These are phyloP conservation scores for Starmerella gropengiesseri DNA, from an alignment of 805 yeast species.

Conservation along the genomic window DNA sequence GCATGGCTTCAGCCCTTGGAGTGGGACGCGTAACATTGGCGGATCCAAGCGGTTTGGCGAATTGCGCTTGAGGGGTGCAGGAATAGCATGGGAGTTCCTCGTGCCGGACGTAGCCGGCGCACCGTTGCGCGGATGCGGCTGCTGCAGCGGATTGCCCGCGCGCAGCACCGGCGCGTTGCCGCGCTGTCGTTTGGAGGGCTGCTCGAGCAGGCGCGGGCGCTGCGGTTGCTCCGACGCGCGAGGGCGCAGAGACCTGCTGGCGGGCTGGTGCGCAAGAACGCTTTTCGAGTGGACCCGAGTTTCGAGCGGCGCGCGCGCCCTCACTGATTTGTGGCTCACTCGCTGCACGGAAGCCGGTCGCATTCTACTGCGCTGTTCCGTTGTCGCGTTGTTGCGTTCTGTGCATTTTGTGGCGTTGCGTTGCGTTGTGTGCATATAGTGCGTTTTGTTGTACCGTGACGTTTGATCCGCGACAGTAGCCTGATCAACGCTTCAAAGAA, in stretches of 20 bases:
- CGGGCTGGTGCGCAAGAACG: slow-evolving; percentile 6
- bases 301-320: slow-evolving; percentile 4
- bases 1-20: too few relatives aligned
- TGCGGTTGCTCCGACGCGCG: not conserved
- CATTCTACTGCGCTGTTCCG: not conserved
- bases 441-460: too few relatives aligned
- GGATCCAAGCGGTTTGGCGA: too few relatives aligned
- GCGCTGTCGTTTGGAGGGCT: not conserved
- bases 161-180: not conserved
- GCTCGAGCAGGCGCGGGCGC: slow-evolving; percentile 1
- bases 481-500: too few relatives aligned
- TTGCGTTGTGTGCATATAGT: too few relatives aligned
- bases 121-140: slow-evolving; percentile 7
- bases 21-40: too few relatives aligned
- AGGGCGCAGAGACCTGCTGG: not conserved
- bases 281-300: slow-evolving; percentile 12
- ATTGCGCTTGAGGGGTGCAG: too few relatives aligned
- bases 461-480: too few relatives aligned
- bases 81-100: slow-evolving; percentile 5
- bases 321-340: too few relatives aligned
- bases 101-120: not conserved
- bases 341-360: not conserved
- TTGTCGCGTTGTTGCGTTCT: too few relatives aligned
- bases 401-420: too few relatives aligned
- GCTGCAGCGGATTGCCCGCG: slow-evolving; percentile 7